Evolutionary conservation across 2,329 filamentous ascomycete genomes (phyloP).

Genomic region (Myriosclerotinia duriaeana): DNA sequence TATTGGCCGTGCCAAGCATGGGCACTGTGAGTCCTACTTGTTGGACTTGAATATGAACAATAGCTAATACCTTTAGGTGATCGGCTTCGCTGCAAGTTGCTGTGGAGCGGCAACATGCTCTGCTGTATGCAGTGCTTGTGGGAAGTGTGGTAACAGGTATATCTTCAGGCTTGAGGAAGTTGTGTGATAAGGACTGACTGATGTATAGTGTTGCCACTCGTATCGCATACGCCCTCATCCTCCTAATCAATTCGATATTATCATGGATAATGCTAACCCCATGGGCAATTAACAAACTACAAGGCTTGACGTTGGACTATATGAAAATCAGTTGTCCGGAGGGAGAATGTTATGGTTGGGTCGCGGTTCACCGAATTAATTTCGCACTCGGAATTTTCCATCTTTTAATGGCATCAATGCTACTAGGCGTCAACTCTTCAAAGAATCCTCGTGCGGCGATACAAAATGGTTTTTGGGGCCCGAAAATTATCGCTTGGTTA

Average conservation of each 20-base stretch:
- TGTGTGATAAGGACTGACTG: slow-evolving; percentile 20
- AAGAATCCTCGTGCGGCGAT: slow-evolving; percentile 83
- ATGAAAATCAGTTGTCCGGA: slow-evolving; percentile 92
- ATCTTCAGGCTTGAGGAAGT: slow-evolving; percentile 25
- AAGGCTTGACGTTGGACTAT: slow-evolving; percentile 90
- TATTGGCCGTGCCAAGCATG: slow-evolving; percentile 83
- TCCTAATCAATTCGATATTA: slow-evolving; percentile 93
- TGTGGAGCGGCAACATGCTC: slow-evolving; percentile 96
- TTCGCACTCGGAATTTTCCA: slow-evolving; percentile 96
- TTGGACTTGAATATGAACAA: slow-evolving; percentile 18
- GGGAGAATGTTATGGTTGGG: slow-evolving; percentile 90
- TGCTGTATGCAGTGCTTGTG: slow-evolving; percentile 91
- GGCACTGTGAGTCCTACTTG: slow-evolving; percentile 69
- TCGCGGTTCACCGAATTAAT: slow-evolving; percentile 96
- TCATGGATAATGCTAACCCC: slow-evolving; percentile 99
- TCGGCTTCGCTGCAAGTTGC: slow-evolving; percentile 82
- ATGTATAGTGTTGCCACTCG: slow-evolving; percentile 80
- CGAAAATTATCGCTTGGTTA: slow-evolving; percentile 89
- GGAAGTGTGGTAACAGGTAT: slow-evolving; percentile 94
- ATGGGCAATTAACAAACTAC: slow-evolving; percentile 95
- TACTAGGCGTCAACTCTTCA: slow-evolving; percentile 83
- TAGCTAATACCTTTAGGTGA: slow-evolving; percentile 52
- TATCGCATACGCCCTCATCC: slow-evolving; percentile 92
- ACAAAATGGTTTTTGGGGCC: slow-evolving; percentile 99
- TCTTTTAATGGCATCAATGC: slow-evolving; percentile 76